Evolutionary conservation across 441 rosid species (phyloP).

Genomic region (Rhodomyrtus psidioides): DNA sequence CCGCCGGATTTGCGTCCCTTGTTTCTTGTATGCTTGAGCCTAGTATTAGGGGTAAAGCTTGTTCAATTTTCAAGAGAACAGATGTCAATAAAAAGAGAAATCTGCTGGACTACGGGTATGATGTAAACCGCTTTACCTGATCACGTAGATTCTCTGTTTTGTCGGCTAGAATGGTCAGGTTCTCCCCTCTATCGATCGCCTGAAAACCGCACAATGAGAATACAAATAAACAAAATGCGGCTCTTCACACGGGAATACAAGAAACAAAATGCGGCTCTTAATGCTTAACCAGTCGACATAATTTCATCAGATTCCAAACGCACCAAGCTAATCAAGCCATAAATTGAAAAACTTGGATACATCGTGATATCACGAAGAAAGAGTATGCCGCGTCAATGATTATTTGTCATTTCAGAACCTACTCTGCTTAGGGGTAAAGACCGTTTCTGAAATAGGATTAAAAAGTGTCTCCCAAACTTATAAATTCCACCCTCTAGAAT

Average conservation of each 20-base stretch:
- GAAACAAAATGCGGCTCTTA: background rate
- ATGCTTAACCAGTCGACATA: background rate
- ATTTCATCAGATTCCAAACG: background rate
- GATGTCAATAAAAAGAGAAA: background rate
- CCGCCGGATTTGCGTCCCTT: slow-evolving; percentile 58
- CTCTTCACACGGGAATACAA: background rate
- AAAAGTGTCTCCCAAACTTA: background rate
- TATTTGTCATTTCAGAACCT: background rate
- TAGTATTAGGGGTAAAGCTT: slow-evolving; percentile 9
- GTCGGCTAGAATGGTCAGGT: slow-evolving; percentile 48
- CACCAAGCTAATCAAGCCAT: background rate
- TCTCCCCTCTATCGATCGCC: slow-evolving; percentile 78
- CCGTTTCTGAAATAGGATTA: background rate
- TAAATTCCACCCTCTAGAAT: background rate
- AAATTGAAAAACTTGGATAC: background rate
- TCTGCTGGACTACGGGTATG: background rate
- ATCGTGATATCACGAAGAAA: background rate
- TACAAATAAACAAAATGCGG: background rate
- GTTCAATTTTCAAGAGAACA: background rate
- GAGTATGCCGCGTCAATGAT: background rate
- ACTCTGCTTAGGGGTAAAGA: background rate
- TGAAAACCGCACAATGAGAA: slow-evolving; percentile 18
- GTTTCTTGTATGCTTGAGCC: slow-evolving; percentile 65
- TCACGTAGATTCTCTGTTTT: slow-evolving; percentile 67
- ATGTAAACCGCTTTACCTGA: slow-evolving; percentile 31